A percentile compares a stretch with the other conserved stretches of the same genome.
phyloP scores from a whole-genome alignment of 148 eudicot species.

The Chenopodium quinoa region DNA sequence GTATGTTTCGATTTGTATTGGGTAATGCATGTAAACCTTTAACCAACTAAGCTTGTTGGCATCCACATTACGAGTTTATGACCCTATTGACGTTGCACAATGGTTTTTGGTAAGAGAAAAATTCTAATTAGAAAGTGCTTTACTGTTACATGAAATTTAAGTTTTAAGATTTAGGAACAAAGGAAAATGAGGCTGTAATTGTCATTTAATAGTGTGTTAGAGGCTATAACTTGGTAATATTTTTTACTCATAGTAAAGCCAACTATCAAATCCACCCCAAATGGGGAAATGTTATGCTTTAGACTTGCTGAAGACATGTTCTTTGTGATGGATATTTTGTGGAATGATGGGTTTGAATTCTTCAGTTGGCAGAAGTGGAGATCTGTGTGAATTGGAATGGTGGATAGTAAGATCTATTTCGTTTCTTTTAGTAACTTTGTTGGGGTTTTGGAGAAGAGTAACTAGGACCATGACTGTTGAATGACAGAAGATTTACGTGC shows the following conservation, averaged over 20 bases:
- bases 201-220: no score
- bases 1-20: background rate
- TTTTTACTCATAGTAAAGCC: background rate
- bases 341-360: background rate
- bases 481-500: background rate
- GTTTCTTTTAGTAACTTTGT: background rate
- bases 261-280: background rate
- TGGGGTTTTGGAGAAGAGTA: background rate
- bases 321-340: background rate
- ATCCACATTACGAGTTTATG: background rate
- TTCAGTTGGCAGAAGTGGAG: background rate
- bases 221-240: background rate
- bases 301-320: background rate
- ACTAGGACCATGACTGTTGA: background rate
- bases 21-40: background rate
- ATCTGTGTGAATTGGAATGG: background rate
- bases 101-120: background rate
- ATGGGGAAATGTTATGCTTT: background rate
- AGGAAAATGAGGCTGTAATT: background rate
- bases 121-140: background rate
- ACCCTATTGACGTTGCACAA: background rate
- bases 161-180: background rate
- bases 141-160: no score
- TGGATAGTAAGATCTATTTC: background rate
- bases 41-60: background rate